These are phyloP conservation scores for Euphorbia pulcherrima DNA, from an alignment of 345 rosid genomes.

Conservation along the genomic window DNA sequence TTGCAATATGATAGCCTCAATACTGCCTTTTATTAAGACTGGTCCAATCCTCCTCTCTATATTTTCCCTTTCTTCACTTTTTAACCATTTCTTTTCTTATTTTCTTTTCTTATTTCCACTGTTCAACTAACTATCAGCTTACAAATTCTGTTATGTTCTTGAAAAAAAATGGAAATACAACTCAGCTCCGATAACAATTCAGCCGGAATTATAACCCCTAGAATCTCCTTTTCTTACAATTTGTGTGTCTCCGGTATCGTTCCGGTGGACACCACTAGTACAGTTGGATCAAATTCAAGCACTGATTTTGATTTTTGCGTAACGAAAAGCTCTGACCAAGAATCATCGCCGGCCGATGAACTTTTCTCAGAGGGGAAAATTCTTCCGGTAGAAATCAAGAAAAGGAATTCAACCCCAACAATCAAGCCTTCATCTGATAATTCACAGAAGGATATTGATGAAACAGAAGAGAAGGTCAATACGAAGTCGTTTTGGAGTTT, in stretches of 20 bases:
- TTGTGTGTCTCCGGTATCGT: slow-evolving; percentile 45
- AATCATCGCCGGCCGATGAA: slow-evolving; percentile 29
- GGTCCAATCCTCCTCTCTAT: too few species aligned
- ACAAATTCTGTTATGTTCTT: background rate
- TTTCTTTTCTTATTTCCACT: too few species aligned
- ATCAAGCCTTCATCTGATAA: too few species aligned
- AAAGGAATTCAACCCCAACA: too few species aligned
- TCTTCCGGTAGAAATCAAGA: slow-evolving; percentile 28
- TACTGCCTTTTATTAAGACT: too few species aligned
- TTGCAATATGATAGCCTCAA: too few species aligned
- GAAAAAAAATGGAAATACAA: slow-evolving; percentile 57
- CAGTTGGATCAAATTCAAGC: slow-evolving; percentile 42
- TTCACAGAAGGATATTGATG: too few species aligned
- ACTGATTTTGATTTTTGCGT: slow-evolving; percentile 40
- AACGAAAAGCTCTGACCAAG: slow-evolving; percentile 23
- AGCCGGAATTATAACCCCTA: slow-evolving; percentile 57
- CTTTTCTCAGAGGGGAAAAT: slow-evolving; percentile 32
- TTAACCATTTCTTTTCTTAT: too few species aligned
- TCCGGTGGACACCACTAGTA: slow-evolving; percentile 44
- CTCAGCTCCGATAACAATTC: slow-evolving; percentile 41
- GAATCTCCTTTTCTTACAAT: slow-evolving; percentile 78
- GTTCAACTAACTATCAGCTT: too few species aligned
- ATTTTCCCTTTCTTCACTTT: too few species aligned
- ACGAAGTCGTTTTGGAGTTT: too few species aligned
- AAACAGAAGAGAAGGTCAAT: too few species aligned